Conservation (phyloP, 805 yeast genomes). For the Kodamaea neixiangensis region DNA sequence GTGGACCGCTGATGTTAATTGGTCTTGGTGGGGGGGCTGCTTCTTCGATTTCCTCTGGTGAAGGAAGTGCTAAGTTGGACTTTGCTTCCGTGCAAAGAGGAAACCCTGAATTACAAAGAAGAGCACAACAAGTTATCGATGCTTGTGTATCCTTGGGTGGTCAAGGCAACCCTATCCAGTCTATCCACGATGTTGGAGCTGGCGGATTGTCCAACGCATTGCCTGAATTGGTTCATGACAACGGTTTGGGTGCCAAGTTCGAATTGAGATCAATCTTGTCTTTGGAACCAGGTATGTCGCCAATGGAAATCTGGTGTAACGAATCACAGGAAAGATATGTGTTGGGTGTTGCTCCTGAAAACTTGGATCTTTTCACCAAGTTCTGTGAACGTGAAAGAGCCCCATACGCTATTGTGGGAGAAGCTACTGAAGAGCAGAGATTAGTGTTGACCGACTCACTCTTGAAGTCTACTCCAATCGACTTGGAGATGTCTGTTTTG, state of each 20-base stretch:
- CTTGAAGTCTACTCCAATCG: conserved; percentile 84
- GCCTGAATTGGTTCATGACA: conserved; percentile 97
- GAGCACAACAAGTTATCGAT: conserved; percentile 97
- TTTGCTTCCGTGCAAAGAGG: conserved; percentile 99
- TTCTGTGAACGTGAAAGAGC: conserved; percentile 96
- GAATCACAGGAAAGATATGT: conserved; percentile 99
- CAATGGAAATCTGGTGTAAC: conserved; percentile 99
- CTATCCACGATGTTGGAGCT: conserved; percentile 98
- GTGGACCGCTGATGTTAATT: conserved; percentile 97
- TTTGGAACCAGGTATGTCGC: conserved; percentile 97
- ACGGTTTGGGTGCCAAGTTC: conserved; percentile 90
- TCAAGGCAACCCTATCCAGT: conserved; percentile 73
- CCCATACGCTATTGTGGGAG: conserved; percentile 93
- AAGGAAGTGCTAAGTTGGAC: conserved; percentile 93
- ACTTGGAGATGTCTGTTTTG: conserved; percentile 89
- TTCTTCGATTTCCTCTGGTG: conserved; percentile 93
- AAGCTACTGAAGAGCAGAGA: conserved; percentile 84
- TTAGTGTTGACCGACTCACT: conserved; percentile 78
- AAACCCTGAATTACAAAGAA: conserved; percentile 98
- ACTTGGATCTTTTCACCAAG: conserved; percentile 66
- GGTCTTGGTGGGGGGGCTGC: conserved; percentile 99
- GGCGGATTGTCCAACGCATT: conserved; percentile 97
- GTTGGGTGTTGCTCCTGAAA: conserved; percentile 81
- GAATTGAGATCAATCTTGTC: conserved; percentile 89
- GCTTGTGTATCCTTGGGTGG: conserved; percentile 84